Conservation (phyloP, 306 rosid species). For the Nissolia schottii region DNA sequence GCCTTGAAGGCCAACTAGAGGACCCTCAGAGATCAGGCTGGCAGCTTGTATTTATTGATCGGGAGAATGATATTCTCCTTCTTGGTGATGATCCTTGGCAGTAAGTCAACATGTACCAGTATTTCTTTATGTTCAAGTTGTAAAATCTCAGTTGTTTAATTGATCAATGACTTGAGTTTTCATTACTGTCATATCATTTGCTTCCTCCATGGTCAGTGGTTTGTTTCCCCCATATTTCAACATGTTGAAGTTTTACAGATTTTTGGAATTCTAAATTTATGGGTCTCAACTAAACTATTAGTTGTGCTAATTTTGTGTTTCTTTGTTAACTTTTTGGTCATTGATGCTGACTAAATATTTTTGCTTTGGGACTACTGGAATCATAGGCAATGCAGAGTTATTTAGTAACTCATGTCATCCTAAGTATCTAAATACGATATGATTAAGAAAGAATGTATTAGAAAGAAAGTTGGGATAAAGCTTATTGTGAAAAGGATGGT, state of each 20-base stretch:
- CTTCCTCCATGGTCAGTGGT: background rate
- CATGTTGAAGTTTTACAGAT: too few species aligned
- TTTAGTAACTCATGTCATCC: background rate
- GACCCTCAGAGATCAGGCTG: constrained; percentile 99
- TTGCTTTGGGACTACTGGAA: background rate
- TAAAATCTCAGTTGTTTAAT: background rate
- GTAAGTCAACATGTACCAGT: constrained; percentile 39
- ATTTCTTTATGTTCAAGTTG: background rate
- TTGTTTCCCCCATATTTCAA: background rate
- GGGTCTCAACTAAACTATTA: background rate
- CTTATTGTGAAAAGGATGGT: too few species aligned
- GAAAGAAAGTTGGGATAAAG: too few species aligned
- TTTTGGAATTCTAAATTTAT: background rate
- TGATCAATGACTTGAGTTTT: background rate
- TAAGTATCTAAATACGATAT: too few species aligned
- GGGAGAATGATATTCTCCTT: constrained; percentile 94
- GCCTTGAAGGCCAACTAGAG: constrained; percentile 89
- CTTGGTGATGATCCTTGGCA: constrained; percentile 93
- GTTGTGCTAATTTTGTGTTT: background rate
- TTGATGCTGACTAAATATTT: background rate
- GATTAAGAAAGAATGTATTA: too few species aligned
- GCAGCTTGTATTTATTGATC: constrained; percentile 99
- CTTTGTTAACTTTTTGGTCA: background rate
- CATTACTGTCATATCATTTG: background rate
- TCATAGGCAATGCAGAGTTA: background rate